phyloP scores from a whole-genome alignment of 2,329 filamentous ascomycete genomes.

The Aspergillus melleus region DNA sequence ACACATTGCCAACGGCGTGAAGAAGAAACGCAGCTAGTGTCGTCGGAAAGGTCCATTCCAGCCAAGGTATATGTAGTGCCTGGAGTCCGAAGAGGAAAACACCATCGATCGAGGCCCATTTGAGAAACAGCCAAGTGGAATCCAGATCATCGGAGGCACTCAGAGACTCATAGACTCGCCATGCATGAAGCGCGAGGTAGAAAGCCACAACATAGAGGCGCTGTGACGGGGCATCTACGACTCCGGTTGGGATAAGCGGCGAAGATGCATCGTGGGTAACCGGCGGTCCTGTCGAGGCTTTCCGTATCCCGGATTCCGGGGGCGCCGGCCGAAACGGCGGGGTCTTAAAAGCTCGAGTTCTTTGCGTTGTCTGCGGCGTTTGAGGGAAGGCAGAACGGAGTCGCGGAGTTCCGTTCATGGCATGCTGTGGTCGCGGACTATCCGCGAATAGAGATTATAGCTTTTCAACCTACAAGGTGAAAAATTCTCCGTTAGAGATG shows the following conservation, averaged over 20 bases:
- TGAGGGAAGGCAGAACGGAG: constrained; percentile 78
- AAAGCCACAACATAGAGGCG: constrained; percentile 81
- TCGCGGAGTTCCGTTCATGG: constrained; percentile 81
- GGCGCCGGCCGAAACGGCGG: constrained; percentile 25
- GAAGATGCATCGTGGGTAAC: constrained; percentile 24
- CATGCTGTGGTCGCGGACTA: constrained; percentile 50
- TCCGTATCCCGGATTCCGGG: constrained; percentile 24
- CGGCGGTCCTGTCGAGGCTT: constrained; percentile 24
- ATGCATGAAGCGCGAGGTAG: constrained; percentile 73
- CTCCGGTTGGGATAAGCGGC: constrained; percentile 75
- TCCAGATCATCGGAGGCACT: constrained; percentile 77
- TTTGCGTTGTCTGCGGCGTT: constrained; percentile 61
- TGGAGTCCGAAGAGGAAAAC: constrained; percentile 85
- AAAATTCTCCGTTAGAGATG: not conserved
- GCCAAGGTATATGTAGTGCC: constrained; percentile 88
- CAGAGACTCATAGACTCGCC: constrained; percentile 85
- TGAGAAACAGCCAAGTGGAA: constrained; percentile 87
- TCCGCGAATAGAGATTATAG: constrained; percentile 4
- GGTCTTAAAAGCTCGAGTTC: constrained; percentile 34
- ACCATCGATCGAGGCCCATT: constrained; percentile 88
- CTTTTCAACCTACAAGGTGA: not conserved
- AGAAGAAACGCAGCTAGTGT: constrained; percentile 69
- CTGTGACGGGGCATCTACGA: constrained; percentile 89
- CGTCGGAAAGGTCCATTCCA: constrained; percentile 80
- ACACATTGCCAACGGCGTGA: constrained; percentile 73